These are phyloP conservation scores for Penicillium manginii DNA, from an alignment of 495 filamentous ascomycete genomes.

Conservation along the genomic window DNA sequence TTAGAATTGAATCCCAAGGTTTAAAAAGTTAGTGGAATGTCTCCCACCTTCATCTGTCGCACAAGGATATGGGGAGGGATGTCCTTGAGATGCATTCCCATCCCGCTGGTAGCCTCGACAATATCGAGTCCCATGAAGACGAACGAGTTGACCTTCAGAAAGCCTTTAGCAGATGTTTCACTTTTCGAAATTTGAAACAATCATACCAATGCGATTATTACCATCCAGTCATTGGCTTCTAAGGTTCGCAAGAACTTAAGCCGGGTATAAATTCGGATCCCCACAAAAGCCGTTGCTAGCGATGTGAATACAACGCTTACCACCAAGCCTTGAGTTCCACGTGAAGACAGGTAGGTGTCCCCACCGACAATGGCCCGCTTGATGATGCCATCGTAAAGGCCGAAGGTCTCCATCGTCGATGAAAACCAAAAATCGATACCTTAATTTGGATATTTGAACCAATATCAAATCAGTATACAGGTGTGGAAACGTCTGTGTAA, in stretches of 20 bases:
- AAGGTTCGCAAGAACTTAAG: slow-evolving; percentile 38
- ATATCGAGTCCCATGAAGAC: slow-evolving; percentile 48
- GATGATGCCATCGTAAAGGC: slow-evolving; percentile 19
- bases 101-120: slow-evolving; percentile 42
- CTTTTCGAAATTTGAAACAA: background rate
- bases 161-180: background rate
- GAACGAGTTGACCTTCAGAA: slow-evolving; percentile 37
- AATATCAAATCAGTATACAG: background rate
- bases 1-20: background rate
- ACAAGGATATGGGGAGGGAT: slow-evolving; percentile 38
- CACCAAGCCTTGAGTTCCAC: slow-evolving; percentile 34
- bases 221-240: slow-evolving; percentile 51
- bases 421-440: background rate
- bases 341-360: slow-evolving; percentile 25
- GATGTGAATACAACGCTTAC: slow-evolving; percentile 43
- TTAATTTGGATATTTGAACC: background rate
- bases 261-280: slow-evolving; percentile 43
- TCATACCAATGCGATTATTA: slow-evolving; percentile 43
- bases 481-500: background rate
- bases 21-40: background rate
- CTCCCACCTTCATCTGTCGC: slow-evolving; percentile 45
- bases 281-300: slow-evolving; percentile 41
- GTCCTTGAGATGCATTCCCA: slow-evolving; percentile 44
- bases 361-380: slow-evolving; percentile 15
- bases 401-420: slow-evolving; percentile 22